A percentile compares a stretch with the other conserved stretches of the same genome.
Conservation (phyloP, 2,329 filamentous ascomycete species). For the Phaeosphaeria sp. region DNA sequence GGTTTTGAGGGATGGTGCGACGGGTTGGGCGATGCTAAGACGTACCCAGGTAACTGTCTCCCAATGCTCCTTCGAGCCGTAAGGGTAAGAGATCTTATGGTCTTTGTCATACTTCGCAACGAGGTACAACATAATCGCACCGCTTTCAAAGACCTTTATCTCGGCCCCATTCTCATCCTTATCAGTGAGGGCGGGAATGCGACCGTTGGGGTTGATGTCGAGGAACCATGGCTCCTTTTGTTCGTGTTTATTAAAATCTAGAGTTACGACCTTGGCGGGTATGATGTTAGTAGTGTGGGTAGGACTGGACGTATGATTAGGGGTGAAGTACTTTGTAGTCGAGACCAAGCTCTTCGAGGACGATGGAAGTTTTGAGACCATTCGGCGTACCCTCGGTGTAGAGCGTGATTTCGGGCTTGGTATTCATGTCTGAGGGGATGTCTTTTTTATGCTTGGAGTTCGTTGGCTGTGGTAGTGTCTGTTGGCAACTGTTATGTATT, state of each 20-base stretch:
- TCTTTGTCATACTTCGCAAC: neutral
- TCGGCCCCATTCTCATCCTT: neutral
- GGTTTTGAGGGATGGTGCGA: too few species aligned
- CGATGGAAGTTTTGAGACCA: conserved; percentile 60
- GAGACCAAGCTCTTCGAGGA: conserved; percentile 67
- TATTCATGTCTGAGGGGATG: conserved; percentile 2
- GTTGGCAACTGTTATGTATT: too few species aligned
- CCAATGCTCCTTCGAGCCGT: neutral
- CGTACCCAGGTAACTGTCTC: conserved; percentile 25
- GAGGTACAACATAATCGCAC: neutral
- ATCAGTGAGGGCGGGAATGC: neutral
- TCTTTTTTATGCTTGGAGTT: neutral
- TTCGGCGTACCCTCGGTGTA: conserved; percentile 58
- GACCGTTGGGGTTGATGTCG: neutral
- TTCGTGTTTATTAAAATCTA: conserved; percentile 33
- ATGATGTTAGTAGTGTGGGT: conserved; percentile 57
- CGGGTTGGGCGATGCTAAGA: too few species aligned
- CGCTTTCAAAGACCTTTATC: neutral
- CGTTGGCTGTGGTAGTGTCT: too few species aligned
- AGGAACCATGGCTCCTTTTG: conserved; percentile 1
- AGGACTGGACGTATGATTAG: conserved; percentile 31
- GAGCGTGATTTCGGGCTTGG: conserved; percentile 10
- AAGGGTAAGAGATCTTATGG: neutral
- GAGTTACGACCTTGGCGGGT: conserved; percentile 68
- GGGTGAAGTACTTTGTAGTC: conserved; percentile 62